Evolutionary conservation across 2,329 filamentous ascomycete genomes (phyloP).

Genomic region (Xylaria sp.): DNA sequence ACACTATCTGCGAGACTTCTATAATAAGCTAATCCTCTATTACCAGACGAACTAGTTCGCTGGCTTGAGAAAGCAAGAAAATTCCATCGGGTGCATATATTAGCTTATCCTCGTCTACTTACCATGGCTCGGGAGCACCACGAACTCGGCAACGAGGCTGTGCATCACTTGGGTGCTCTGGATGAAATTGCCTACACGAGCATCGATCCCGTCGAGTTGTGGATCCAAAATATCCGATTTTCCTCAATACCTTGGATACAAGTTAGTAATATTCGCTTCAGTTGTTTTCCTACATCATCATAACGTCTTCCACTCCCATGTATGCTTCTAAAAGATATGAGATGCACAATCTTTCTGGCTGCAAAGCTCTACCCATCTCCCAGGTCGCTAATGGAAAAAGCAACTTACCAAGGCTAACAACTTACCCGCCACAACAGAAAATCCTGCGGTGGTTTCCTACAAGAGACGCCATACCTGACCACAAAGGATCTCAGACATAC

Average conservation of each 20-base stretch:
- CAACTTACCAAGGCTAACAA: slow-evolving; percentile 7
- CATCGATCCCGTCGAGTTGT: slow-evolving; percentile 34
- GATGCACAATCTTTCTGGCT: neutral
- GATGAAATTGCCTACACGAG: slow-evolving; percentile 38
- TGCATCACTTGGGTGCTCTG: slow-evolving; percentile 36
- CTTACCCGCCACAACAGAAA: neutral
- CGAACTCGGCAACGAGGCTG: slow-evolving; percentile 35
- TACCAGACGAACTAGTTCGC: slow-evolving; percentile 8
- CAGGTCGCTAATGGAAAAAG: neutral
- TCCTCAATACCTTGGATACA: slow-evolving; percentile 20
- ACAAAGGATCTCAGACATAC: slow-evolving; percentile 9
- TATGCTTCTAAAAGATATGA: too few species aligned
- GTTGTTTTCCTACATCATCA: slow-evolving; percentile 1
- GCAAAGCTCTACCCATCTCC: neutral
- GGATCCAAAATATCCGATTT: slow-evolving; percentile 37
- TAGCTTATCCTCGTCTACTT: slow-evolving; percentile 32
- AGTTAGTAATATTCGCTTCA: slow-evolving; percentile 26
- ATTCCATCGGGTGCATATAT: slow-evolving; percentile 31
- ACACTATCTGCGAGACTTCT: neutral
- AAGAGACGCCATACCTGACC: neutral
- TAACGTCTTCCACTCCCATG: neutral
- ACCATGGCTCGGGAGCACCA: slow-evolving; percentile 10
- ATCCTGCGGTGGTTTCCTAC: neutral
- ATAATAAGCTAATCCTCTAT: slow-evolving; percentile 7
- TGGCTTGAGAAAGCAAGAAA: slow-evolving; percentile 26